Base-by-base conservation (phyloP, 202 grass and related monocot species). In the Setaria viridis region DNA sequence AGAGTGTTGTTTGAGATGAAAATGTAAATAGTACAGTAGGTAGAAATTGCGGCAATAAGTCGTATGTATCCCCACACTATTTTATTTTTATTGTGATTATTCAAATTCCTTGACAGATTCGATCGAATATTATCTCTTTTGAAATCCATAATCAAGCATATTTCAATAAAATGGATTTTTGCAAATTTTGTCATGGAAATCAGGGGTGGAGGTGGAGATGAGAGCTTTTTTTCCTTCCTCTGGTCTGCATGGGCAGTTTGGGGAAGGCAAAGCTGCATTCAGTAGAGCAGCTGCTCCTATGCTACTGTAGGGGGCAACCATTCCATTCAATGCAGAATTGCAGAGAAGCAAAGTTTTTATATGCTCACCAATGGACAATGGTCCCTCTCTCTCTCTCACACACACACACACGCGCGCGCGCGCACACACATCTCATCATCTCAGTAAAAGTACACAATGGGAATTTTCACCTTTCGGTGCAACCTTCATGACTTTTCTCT, bases 251-350 rank as follows among this genome's bases (percentile, higher is more conserved):
- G 37, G 79, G 65, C 79, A 45, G 51, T 12, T 45, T 68, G 12
- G 65, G 79, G 79, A 82, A 82, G 66, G 79, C 66, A 56, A 54
- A 32, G n/a, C 37, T 45, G 75, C 75, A 60, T 45, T 53, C 32
- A 69, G 49, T 43, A 56, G 10, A 70, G 53, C 48, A 57, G 20
- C 79, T 81, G 64, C 64, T 34, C 79, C 53, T 50, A 70, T 81
- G 80, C 66, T 59, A 82, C 67, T 71, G 80, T 72, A 20, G 80
- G 37, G 79, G 30, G 14, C n/a, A 46, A 29, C 80, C 51, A 59
- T 72, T 82, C 53, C 55, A 71, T 71, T 82, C 51, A 82, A 82
- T 60, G 67, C 80, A 60, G 53, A 33, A 41, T 41, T 41, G 39
- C 25, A 25, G 25, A 25, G 66, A 81, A 43, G 64, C 11, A 41